Conservation (phyloP, 306 rosid genomes). For the Canavalia ensiformis region DNA sequence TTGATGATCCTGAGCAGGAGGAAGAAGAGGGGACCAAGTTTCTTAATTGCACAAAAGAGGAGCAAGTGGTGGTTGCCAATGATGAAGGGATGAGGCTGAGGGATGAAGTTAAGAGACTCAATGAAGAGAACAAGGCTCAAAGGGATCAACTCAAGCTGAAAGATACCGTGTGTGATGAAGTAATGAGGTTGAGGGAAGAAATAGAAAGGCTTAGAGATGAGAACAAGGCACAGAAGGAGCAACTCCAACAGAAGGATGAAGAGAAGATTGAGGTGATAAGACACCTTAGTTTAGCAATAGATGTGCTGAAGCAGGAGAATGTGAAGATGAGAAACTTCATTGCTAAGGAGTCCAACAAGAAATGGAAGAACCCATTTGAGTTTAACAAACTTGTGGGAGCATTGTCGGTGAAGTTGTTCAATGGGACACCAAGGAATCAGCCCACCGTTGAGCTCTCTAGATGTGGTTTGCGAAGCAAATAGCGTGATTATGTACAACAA, state of each 20-base stretch:
- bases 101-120: conserved; percentile 66
- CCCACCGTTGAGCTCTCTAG: conserved; percentile 62
- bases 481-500: conserved; percentile 31
- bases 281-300: conserved; percentile 78
- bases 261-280: conserved; percentile 81
- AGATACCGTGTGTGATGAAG: conserved; percentile 51
- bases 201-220: conserved; percentile 63
- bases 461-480: conserved; percentile 37
- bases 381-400: conserved; percentile 61
- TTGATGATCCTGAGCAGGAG: conserved; percentile 77
- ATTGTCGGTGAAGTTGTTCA: conserved; percentile 62
- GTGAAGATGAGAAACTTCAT: conserved; percentile 61
- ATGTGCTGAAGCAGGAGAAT: conserved; percentile 79
- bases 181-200: conserved; percentile 63
- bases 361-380: conserved; percentile 64
- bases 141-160: conserved; percentile 57
- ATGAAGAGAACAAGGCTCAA: conserved; percentile 59
- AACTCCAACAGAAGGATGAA: conserved; percentile 71
- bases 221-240: conserved; percentile 60
- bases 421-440: conserved; percentile 49
- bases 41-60: conserved; percentile 37
- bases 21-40: conserved; percentile 45
- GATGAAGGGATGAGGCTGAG: conserved; percentile 62
- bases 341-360: conserved; percentile 54
- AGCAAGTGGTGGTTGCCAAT: conserved; percentile 20